Conservation (phyloP, 2,329 filamentous ascomycete genomes). For the Hysterium pulicare region DNA sequence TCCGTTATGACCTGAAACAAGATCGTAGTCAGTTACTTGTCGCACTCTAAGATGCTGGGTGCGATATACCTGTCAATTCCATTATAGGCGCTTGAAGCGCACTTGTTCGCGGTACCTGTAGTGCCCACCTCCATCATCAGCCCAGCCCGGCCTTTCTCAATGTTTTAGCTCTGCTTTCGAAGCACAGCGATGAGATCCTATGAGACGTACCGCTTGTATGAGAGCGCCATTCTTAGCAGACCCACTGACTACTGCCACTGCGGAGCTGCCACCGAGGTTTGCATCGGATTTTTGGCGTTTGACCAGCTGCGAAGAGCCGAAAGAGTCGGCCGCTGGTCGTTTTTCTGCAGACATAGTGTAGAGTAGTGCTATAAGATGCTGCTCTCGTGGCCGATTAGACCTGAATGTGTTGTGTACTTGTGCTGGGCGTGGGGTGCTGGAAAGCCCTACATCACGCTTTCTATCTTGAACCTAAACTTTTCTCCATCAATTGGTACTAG, state of each 20-base stretch:
- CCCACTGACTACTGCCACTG: conserved; percentile 57
- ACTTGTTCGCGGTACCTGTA: conserved; percentile 73
- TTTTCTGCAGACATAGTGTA: conserved; percentile 81
- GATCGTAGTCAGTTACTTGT: conserved; percentile 9
- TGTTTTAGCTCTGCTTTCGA: conserved; percentile 18
- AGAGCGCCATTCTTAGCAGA: conserved; percentile 59
- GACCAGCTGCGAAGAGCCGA: conserved; percentile 74
- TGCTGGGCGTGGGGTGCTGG: no score
- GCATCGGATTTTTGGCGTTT: conserved; percentile 80
- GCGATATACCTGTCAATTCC: conserved; percentile 83
- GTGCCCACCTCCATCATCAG: conserved; percentile 29
- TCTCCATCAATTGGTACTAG: no score
- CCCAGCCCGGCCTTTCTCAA: conserved; percentile 12
- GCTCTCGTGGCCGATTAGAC: no score
- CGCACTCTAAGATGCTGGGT: no score
- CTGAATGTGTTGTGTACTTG: no score
- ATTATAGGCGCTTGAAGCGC: conserved; percentile 86
- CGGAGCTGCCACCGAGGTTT: conserved; percentile 51
- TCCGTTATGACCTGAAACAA: conserved; percentile 59
- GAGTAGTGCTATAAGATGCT: not conserved
- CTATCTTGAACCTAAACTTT: conserved; percentile 16
- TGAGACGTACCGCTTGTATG: conserved; percentile 60
- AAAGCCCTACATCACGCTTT: no score
- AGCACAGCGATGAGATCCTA: conserved; percentile 42
- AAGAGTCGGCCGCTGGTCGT: conserved; percentile 81